A percentile compares a stretch with the other conserved stretches of the same genome.
Evolutionary conservation across 345 rosid species (phyloP).

Genomic region (Arabidopsis thaliana): TAIR10.1 NC_003070.9:7627001-7627500

Average conservation of each 20-base stretch:
- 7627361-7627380: constrained; percentile 4
- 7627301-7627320: neutral
- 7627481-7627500: constrained; percentile 93
- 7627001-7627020: constrained; percentile 3
- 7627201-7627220: neutral
- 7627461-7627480: constrained; percentile 96
- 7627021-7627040: neutral
- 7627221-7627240: neutral
- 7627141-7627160: constrained; percentile 97
- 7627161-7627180: constrained; percentile 84
- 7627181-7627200: constrained; percentile 26
- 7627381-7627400: neutral
- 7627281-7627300: neutral
- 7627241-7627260: constrained; percentile 10
- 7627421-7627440: constrained; percentile 91
- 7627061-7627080: constrained; percentile 52
- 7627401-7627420: constrained; percentile 18
- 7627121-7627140: constrained; percentile 92
- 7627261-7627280: neutral
- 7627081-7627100: constrained; percentile 97
- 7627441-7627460: constrained; percentile 95
- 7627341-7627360: neutral
- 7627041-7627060: constrained; percentile 17
- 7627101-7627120: constrained; percentile 97
- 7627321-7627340: neutral